phyloP scores from a whole-genome alignment of 352 stramenopile species.

The Globisporangium alternatum region DNA sequence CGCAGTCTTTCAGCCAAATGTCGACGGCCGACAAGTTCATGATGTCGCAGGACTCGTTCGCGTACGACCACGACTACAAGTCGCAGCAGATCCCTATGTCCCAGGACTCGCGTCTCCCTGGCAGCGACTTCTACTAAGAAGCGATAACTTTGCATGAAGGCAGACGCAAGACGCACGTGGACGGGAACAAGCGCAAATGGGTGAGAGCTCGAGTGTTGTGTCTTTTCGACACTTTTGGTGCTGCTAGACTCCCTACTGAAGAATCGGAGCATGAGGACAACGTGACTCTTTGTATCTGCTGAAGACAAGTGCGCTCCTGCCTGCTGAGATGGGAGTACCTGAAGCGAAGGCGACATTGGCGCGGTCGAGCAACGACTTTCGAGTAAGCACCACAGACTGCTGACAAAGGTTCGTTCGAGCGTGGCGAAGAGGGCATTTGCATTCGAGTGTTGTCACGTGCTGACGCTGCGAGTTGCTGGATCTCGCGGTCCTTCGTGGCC shows the following conservation, averaged over 20 bases:
- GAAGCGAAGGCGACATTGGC: not conserved
- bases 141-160: no score
- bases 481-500: not conserved
- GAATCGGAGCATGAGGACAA: not conserved
- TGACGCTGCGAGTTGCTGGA: not conserved
- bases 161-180: not conserved
- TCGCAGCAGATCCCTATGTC: slow-evolving; percentile 83
- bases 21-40: slow-evolving; percentile 75
- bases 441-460: not conserved
- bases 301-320: not conserved
- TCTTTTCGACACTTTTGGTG: not conserved
- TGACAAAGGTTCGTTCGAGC: not conserved
- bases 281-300: not conserved
- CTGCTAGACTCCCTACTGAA: not conserved
- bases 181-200: not conserved
- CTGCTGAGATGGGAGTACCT: not conserved
- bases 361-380: not conserved
- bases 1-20: slow-evolving; percentile 84
- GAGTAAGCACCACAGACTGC: not conserved
- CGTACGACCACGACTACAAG: slow-evolving; percentile 79
- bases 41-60: slow-evolving; percentile 84
- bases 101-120: slow-evolving; percentile 51
- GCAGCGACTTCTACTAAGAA: slow-evolving; percentile 71
- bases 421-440: not conserved
- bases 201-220: no score